phyloP scores from a whole-genome alignment of 1,284 basidiomycete species.

The Microstroma glucosiphilum region DNA sequence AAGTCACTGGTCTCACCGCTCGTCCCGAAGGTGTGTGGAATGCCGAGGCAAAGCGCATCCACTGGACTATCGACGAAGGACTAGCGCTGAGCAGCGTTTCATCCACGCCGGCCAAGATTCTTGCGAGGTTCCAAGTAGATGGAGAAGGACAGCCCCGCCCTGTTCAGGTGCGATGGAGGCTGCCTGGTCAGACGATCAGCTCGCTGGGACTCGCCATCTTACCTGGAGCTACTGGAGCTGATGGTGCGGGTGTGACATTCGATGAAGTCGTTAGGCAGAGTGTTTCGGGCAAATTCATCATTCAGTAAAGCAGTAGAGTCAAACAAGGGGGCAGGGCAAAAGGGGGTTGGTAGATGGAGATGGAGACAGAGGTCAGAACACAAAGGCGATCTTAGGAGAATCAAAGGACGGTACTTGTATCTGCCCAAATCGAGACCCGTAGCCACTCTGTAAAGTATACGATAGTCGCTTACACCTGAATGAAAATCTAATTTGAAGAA shows the following conservation, averaged over 20 bases:
- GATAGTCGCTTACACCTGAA: too few relatives aligned
- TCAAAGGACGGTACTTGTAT: too few relatives aligned
- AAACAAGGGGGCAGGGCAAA: too few relatives aligned
- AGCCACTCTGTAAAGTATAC: too few relatives aligned
- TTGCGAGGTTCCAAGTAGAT: slow-evolving; percentile 54
- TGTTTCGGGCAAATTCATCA: slow-evolving; percentile 15
- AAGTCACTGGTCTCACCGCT: slow-evolving; percentile 54
- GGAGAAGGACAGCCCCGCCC: slow-evolving; percentile 45
- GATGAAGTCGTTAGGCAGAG: slow-evolving; percentile 8
- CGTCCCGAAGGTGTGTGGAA: slow-evolving; percentile 55
- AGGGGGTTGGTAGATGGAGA: too few relatives aligned
- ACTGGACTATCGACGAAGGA: slow-evolving; percentile 51
- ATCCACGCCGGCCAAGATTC: slow-evolving; percentile 50
- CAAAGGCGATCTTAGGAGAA: too few relatives aligned
- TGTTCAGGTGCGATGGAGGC: slow-evolving; percentile 53
- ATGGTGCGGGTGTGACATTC: background rate
- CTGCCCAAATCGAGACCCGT: too few relatives aligned
- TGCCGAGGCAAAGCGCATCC: slow-evolving; percentile 49
- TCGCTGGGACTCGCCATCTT: slow-evolving; percentile 51
- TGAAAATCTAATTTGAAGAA: too few relatives aligned
- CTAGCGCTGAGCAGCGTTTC: slow-evolving; percentile 18
- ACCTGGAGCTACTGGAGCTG: slow-evolving; percentile 2
- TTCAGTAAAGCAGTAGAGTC: background rate
- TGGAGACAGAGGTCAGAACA: too few relatives aligned
- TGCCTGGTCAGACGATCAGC: slow-evolving; percentile 51